Evolutionary conservation across 192 early-diverging fungal genomes (phyloP).

Genomic region (Cladochytrium replicatum): DNA sequence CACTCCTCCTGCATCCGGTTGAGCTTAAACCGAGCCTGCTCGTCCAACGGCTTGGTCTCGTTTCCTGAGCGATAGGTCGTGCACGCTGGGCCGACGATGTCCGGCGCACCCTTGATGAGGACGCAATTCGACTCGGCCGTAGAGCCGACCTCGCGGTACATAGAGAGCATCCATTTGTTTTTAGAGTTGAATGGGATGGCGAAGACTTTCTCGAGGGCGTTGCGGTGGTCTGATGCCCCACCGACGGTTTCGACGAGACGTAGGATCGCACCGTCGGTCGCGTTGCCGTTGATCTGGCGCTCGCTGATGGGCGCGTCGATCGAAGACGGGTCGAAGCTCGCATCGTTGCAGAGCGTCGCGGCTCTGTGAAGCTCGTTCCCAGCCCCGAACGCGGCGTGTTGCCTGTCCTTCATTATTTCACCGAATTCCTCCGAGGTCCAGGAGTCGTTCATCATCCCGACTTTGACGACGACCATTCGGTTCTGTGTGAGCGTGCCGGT

Average conservation of each 20-base stretch:
- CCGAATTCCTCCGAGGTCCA: conserved; percentile 1
- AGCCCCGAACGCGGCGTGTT: background rate
- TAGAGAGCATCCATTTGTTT: background rate
- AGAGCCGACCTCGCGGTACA: conserved; percentile 14
- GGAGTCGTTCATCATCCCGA: conserved; percentile 28
- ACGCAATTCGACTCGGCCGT: conserved; percentile 8
- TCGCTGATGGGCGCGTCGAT: conserved; percentile 39
- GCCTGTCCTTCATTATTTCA: conserved; percentile 6
- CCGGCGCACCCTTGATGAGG: conserved; percentile 68
- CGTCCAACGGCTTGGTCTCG: conserved; percentile 18
- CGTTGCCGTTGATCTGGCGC: conserved; percentile 40
- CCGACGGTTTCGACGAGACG: background rate
- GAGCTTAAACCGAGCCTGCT: too few species aligned
- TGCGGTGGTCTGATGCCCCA: background rate
- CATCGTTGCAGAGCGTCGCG: conserved; percentile 55
- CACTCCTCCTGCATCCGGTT: conserved; percentile 50
- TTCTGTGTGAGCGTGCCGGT: conserved; percentile 85
- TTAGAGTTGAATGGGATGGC: conserved; percentile 2
- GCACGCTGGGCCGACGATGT: conserved; percentile 49
- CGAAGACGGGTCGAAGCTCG: conserved; percentile 48
- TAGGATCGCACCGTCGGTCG: conserved; percentile 17
- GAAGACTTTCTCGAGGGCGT: background rate
- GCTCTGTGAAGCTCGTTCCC: conserved; percentile 23
- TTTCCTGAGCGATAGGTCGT: conserved; percentile 26
- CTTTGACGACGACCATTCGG: conserved; percentile 55